Percentiles rank a stretch among this genome's conserved stretches.
These are phyloP conservation scores for Phytophthora idaei DNA, from an alignment of 352 stramenopile species.

Conservation along the genomic window DNA sequence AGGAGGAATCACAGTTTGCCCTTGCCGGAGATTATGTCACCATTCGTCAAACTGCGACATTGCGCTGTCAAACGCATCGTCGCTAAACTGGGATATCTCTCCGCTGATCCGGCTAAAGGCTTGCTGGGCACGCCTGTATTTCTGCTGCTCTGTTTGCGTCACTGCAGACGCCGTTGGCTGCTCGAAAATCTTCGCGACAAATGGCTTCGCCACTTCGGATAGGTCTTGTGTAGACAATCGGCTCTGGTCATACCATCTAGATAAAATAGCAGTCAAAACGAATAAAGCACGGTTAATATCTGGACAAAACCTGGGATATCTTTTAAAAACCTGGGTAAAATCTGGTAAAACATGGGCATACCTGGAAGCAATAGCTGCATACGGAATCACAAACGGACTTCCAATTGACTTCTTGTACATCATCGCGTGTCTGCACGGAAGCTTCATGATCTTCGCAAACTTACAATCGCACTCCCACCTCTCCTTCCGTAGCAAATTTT, in stretches of 20 bases:
- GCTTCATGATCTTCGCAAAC: constrained; percentile 9
- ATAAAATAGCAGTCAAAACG: background rate
- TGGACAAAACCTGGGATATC: background rate
- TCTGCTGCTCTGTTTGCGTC: background rate
- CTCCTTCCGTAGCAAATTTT: constrained; percentile 6
- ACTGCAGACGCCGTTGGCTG: background rate
- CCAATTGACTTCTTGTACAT: constrained; percentile 7
- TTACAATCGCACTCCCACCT: background rate
- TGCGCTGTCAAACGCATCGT: background rate
- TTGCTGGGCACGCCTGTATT: background rate
- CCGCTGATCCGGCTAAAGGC: background rate
- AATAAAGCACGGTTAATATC: background rate
- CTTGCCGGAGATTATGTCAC: background rate
- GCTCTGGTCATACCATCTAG: background rate
- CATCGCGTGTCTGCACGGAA: constrained; percentile 14
- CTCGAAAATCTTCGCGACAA: background rate
- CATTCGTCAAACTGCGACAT: background rate
- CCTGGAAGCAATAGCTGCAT: constrained; percentile 4
- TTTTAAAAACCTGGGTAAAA: background rate
- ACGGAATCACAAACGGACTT: constrained; percentile 15
- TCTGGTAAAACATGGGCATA: background rate
- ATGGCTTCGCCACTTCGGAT: background rate
- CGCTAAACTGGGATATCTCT: background rate
- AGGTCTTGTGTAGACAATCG: background rate
- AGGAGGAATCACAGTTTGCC: background rate